phyloP scores from a whole-genome alignment of 139 green algal genomes.

The Mychonastes homosphaera region DNA sequence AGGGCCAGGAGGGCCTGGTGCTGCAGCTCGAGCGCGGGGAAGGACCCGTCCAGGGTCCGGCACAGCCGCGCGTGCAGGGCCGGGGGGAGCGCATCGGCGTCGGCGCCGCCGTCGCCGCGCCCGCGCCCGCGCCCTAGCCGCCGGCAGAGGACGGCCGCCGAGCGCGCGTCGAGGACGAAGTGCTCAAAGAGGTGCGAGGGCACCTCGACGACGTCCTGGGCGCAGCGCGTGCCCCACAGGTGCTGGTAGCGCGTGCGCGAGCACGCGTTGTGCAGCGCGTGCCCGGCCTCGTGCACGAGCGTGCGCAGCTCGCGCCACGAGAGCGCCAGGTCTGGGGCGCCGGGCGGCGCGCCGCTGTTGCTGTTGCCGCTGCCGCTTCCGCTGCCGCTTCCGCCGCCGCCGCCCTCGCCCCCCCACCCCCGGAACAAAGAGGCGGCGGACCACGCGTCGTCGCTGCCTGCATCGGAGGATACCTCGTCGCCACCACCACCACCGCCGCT shows the following conservation, averaged over 20 bases:
- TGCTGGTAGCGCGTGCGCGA: conserved; percentile 77
- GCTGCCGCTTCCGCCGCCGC: conserved; percentile 4
- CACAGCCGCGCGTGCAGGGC: conserved; percentile 9
- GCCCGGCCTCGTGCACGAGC: conserved; percentile 86
- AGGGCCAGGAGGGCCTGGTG: conserved; percentile 43
- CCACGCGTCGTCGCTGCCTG: no score
- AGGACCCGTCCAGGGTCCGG: conserved; percentile 9
- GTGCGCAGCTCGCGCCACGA: conserved; percentile 48
- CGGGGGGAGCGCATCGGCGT: conserved; percentile 15
- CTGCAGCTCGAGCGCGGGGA: conserved; percentile 55
- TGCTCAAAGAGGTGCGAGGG: conserved; percentile 79
- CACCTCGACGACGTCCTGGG: conserved; percentile 79
- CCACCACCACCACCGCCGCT: no score
- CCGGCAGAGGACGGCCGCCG: conserved; percentile 26
- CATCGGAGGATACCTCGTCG: no score
- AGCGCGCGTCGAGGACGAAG: conserved; percentile 41
- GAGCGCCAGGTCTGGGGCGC: conserved; percentile 19
- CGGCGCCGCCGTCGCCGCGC: background rate
- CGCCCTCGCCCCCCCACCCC: no score
- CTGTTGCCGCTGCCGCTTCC: conserved; percentile 7
- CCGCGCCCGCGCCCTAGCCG: background rate
- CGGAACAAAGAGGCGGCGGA: no score
- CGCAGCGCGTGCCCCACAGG: conserved; percentile 52
- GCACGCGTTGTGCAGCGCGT: conserved; percentile 77
- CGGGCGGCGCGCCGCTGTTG: background rate